phyloP scores from a whole-genome alignment of 164 flowering plant species.

The Akebia trifoliata region DNA sequence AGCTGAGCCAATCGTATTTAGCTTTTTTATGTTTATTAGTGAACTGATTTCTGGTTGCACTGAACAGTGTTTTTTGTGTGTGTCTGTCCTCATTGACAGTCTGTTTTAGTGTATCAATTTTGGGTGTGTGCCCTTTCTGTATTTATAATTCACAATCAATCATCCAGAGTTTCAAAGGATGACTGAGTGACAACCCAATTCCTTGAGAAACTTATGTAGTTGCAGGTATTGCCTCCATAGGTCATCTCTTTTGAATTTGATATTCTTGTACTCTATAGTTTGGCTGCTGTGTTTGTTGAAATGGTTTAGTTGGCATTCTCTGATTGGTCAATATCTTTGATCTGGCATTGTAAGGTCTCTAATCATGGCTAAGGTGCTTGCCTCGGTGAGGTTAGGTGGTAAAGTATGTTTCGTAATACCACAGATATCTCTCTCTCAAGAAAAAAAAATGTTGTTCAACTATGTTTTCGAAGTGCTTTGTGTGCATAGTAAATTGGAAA shows the following conservation, averaged over 20 bases:
- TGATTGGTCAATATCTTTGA: background rate
- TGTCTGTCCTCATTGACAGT: background rate
- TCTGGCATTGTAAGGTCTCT: background rate
- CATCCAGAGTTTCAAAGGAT: conserved; percentile 2
- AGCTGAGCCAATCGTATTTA: conserved; percentile 20
- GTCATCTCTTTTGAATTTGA: background rate
- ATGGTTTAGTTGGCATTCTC: background rate
- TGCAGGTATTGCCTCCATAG: background rate
- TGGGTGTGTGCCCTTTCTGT: conserved; percentile 12
- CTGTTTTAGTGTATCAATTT: conserved; percentile 3
- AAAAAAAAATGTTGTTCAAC: too few relatives aligned
- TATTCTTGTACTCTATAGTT: too few relatives aligned
- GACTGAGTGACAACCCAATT: too few relatives aligned
- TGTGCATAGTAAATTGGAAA: too few relatives aligned
- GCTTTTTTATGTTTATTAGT: conserved; percentile 5
- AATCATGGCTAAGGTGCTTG: background rate
- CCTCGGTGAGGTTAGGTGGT: too few relatives aligned
- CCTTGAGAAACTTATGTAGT: background rate
- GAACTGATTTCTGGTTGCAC: conserved; percentile 6
- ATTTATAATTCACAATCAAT: conserved; percentile 12
- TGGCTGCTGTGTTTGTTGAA: background rate
- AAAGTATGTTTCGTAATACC: too few relatives aligned
- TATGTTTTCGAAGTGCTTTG: too few relatives aligned
- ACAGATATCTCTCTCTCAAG: too few relatives aligned
- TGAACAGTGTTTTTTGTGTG: background rate